Evolutionary conservation across 1,139 yeast genomes (phyloP), one percentile per base, ranked within the genome.

Genomic region (Magnusiomyces magnusii): DNA sequence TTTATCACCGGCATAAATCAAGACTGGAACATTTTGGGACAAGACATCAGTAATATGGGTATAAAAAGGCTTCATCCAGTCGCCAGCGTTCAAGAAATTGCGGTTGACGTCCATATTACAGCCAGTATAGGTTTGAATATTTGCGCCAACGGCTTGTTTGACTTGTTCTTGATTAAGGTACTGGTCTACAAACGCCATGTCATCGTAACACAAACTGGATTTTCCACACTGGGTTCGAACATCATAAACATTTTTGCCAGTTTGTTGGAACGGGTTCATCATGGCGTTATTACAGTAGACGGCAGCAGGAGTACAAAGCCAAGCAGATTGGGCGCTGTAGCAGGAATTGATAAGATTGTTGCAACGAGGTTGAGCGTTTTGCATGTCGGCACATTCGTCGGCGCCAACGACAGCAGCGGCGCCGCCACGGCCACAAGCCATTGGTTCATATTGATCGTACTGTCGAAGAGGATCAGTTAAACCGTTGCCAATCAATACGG

Each of bases 371-470:
- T 83, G 80, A 57, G 78, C 76, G 60, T 69, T 71, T 51, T 77
- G 78, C 81, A 88, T 77, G 54, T 71, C 71, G 31, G 77, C 78
- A 73, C 96, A 88, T 47, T 79, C 79, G 44, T 83, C 84, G 59
- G 84, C 85, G 3, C 77, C 68, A 58, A 87, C 75, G 3, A 88
- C 84, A 42, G 87, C 78, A 39, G 83, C 82, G 70, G 85, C 83
- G 0, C 95, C 96, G 60, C 93, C 93, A 68, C 80, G 73, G 54
- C 93, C 93, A 72, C 96, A 88, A 1, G 86, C 92, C 95, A 87
- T 87, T 65, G 92, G 92, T 68, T 82, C 82, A 72, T 87, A 87
- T 69, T 80, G 80, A 59, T 79, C 82, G 67, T 82, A 80, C 72
- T 88, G 96, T 59, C 82, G 76, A 63, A 84, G 77, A 1, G 93